Evolutionary conservation across 768 basidiomycete species (phyloP), one percentile per base, ranked within the genome.

Genomic region (Filobasidium wieringae): DNA sequence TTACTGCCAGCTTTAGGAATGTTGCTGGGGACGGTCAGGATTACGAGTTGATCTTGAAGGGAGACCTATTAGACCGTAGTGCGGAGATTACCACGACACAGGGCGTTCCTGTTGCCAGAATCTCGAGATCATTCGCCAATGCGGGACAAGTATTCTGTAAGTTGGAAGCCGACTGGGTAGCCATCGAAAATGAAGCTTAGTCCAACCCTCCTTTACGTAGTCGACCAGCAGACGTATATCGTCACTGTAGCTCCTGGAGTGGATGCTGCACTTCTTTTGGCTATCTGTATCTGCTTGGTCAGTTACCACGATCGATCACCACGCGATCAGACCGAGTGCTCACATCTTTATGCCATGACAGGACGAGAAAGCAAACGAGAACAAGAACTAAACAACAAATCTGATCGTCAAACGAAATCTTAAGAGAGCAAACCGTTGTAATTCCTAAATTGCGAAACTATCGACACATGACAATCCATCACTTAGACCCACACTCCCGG

Each of bases 241-340:
- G 66, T 74, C n/a, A 70, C 66, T 17, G 64, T 72, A 51, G 71
- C 72, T 7, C 68, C 70, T 1, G 67, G 68, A 2, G 72, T 74
- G 2, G 72, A 72, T 51, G 60, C 72, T 15, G 62, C 69, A 1
- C 63, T 74, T 11, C 69, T 73, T 15, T 66, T 70, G 22, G 73
- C 69, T 1, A 64, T 73, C 47, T 69, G 68, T 47, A 69, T 74
- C 51, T 72, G 70, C 53, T 66, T 74, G 57, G 71, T 56, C 34
- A 31, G 55, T 56, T n/a, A n/a, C 37, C 37, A 17, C 37, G 3
- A 4, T 4, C 37, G 17, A 5, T 22, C 37, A 17, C 37, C 37
- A 15, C 37, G 17, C 22, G 15, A 4, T 22, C 22, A 11, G 22
- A 17, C 11, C 22, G 17, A 15, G 17, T 15, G 3, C 37, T 40